Base-by-base conservation (phyloP, 306 rosid genomes). In the Acacia acuminata region DNA sequence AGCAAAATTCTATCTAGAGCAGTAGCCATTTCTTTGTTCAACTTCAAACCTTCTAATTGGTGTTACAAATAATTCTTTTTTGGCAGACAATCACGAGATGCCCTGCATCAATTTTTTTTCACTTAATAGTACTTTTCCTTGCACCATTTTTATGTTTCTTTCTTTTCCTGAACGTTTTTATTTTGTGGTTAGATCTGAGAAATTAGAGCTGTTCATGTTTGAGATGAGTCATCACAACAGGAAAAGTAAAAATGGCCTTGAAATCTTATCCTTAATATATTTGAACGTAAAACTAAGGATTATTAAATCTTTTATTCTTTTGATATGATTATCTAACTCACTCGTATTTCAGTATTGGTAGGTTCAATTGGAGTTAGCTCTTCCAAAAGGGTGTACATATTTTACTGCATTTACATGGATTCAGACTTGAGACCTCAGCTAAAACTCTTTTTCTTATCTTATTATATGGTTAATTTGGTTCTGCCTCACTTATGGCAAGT, bases 401-500 rank as follows among this genome's bases (percentile, higher is more conserved):
- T 47, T 47, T 47, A 11, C 8, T 47, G 0, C 3, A 47, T 47
- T 47, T 47, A 1, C 48, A 1, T 2, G 2, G 3, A 44, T 44
- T 44, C 3, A 11, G 2, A 44, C 14, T 44, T 3, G 0, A 44
- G 13, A 44, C 13, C 0, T 10, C 3, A 4, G 1, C 19, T 16
- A 14, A 48, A 48, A 48, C 4, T 4, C 13, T 48, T 50, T 38
- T 36, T 38, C 73, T 38, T 8, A 36, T 36, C 22, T 19, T 40
- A 8, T 40, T 45, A 58, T 71, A 30, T 51, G 27, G 34, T 43
- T 32, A n/a, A 40, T 51, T 60, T 38, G 58, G 67, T 34, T 44
- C 10, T 68, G 32, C 75, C 73, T 84, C 25, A 73, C 76, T 36
- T 75, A 20, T 50, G 69, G 22, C 53, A 58, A 64, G 66, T 65